Evolutionary conservation across 2,329 filamentous ascomycete species (phyloP), one percentile per base, ranked within the genome.

Genomic region (Aspergillus pseudonomiae): DNA sequence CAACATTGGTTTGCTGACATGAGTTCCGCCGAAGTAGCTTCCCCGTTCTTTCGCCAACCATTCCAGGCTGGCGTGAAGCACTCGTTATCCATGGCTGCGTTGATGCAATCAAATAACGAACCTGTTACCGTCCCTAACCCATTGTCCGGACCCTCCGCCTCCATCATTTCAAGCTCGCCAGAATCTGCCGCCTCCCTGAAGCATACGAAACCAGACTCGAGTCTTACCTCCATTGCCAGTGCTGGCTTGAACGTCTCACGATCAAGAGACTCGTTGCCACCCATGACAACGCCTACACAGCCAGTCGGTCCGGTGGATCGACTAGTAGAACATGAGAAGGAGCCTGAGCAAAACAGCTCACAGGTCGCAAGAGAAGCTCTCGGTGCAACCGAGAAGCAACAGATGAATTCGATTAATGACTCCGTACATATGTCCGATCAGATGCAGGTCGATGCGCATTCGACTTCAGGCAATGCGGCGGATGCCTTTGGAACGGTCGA

Each of bases 251-350:
- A 79, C 72, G 75, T 80, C 53, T 78, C 76, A 43, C 76, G 78
- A 63, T 75, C 75, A 32, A 71, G 74, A 57, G 73, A 75, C 39
- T 72, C 75, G 16, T 68, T 78, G 48, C 69, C 76, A 46, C 73
- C 65, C 75, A 83, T 73, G 77, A 74, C 71, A 69, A 79, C 71
- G 77, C 82, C 73, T 85, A 91, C 77, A 84, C 87, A 28, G 80
- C 88, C 61, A 86, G 83, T 64, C 87, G 90, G 67, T 64, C 65
- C 72, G 57, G 65, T 66, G 59, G 75, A 76, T 65, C 72, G 73
- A 59, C 70, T 69, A 59, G 63, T 66, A 16, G 76, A 74, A 36
- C 72, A 73, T 32, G 77, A 77, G 36, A 72, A 73, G 60, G 74
- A 76, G 36, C 57, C 68, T 11, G 69, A 76, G 59, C 75, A 74